Conservation (phyloP, 441 rosid species). For the Erodium trifolium region DNA sequence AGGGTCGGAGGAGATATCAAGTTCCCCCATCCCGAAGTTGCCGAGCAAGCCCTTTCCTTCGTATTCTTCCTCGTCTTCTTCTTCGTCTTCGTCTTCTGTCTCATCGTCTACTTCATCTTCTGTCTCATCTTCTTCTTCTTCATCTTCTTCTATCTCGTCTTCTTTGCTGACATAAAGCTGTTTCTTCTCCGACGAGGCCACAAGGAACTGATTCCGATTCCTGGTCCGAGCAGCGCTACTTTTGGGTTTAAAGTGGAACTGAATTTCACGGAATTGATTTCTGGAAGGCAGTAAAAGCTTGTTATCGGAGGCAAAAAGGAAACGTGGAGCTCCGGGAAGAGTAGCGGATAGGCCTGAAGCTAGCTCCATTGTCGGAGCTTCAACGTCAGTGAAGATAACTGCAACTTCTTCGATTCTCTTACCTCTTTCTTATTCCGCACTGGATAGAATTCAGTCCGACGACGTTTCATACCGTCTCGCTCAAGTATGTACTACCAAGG, state of each 20-base stretch:
- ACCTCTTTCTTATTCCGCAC: neutral
- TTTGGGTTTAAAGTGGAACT: neutral
- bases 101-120: neutral
- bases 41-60: neutral
- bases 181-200: conserved; percentile 4
- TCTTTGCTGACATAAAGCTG: neutral
- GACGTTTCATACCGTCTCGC: neutral
- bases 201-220: neutral
- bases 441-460: neutral
- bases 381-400: neutral
- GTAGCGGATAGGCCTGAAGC: neutral
- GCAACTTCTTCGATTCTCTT: neutral
- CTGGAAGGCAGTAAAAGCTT: neutral
- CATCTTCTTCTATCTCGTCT: too few species aligned
- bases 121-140: neutral
- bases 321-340: neutral
- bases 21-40: neutral
- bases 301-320: neutral
- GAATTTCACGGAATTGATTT: conserved; percentile 1
- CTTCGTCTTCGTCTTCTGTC: neutral
- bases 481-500: too few species aligned
- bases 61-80: neutral
- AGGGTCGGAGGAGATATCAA: neutral
- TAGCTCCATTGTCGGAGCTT: conserved; percentile 3
- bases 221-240: neutral